Percentiles rank a stretch among this genome's conserved stretches.
Conservation (phyloP, 2,329 filamentous ascomycete genomes). For the Blastomyces silverae region DNA sequence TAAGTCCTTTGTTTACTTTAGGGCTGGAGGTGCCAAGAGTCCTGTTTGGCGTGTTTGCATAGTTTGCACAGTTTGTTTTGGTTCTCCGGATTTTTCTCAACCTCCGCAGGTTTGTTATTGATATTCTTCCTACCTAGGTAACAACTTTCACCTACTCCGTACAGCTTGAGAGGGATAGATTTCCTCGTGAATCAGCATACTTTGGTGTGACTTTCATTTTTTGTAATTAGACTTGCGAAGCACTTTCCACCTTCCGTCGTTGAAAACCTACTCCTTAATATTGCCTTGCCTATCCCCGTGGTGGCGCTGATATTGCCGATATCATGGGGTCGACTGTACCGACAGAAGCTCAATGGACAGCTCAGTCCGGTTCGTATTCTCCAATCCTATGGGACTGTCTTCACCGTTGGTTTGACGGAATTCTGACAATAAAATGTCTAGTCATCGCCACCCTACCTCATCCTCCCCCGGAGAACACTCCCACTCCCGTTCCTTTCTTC, state of each 20-base stretch:
- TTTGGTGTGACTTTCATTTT: not conserved
- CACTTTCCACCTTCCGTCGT: not conserved
- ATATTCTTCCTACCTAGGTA: no score
- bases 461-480: slow-evolving; percentile 53
- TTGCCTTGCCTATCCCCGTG: slow-evolving; percentile 1
- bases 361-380: slow-evolving; percentile 30
- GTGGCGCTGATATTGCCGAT: slow-evolving; percentile 6
- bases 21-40: slow-evolving; percentile 12
- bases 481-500: slow-evolving; percentile 83
- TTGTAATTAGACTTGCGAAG: not conserved
- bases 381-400: not conserved
- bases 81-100: no score
- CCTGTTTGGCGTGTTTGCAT: slow-evolving; percentile 22
- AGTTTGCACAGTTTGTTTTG: slow-evolving; percentile 5
- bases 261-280: not conserved
- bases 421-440: slow-evolving; percentile 24
- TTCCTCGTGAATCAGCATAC: not conserved
- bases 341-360: slow-evolving; percentile 31
- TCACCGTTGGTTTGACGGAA: slow-evolving; percentile 11
- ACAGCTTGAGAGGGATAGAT: not conserved
- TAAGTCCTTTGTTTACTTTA: no score
- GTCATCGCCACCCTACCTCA: slow-evolving; percentile 60
- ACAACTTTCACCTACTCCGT: not conserved
- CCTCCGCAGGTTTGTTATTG: no score
- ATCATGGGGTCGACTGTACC: slow-evolving; percentile 12